These are phyloP conservation scores for Cornus kousa DNA, from an alignment of 148 eudicot genomes.

Conservation along the genomic window DNA sequence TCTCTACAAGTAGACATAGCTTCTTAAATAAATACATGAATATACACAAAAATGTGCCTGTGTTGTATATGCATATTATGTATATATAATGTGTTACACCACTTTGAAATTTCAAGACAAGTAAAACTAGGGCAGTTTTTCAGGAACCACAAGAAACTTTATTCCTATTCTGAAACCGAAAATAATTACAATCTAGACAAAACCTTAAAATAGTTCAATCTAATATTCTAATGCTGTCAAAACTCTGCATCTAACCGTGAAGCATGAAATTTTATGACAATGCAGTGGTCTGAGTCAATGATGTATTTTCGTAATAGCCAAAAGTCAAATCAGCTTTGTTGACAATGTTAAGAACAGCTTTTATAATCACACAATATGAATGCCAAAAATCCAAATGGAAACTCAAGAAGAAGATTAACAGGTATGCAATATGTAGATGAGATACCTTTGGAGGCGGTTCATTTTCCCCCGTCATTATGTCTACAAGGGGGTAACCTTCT, in stretches of 20 bases:
- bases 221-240: background rate
- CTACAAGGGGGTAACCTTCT: conserved; percentile 86
- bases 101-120: background rate
- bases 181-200: background rate
- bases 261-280: background rate
- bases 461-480: conserved; percentile 87
- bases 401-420: background rate
- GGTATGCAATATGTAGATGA: background rate
- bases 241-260: background rate
- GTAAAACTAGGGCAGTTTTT: background rate
- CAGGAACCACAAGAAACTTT: background rate
- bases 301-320: background rate
- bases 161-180: background rate
- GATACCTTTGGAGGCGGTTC: conserved; percentile 92
- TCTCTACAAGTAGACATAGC: background rate
- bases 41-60: background rate
- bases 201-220: background rate
- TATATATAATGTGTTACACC: background rate
- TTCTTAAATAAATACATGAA: background rate
- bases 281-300: background rate
- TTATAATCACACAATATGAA: background rate
- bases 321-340: background rate
- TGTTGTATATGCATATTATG: background rate
- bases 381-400: background rate
- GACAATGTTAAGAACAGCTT: background rate